A percentile compares a stretch with the other conserved stretches of the same genome.
Conservation (phyloP, 164 flowering plant species). For the Umbilicus rupestris region DNA sequence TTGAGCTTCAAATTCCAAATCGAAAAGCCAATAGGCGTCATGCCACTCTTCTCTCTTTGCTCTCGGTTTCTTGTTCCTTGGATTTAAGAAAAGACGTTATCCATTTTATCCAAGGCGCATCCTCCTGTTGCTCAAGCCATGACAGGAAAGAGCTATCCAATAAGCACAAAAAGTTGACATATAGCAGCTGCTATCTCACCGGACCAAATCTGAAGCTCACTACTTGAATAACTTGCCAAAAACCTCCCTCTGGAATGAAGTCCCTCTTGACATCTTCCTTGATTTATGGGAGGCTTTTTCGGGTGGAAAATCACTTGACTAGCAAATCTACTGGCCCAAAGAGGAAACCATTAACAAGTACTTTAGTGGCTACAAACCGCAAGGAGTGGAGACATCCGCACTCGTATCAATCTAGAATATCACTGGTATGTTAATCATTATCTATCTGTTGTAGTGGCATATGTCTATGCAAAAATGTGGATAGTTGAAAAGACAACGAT, state of each 20-base stretch:
- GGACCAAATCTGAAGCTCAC: slow-evolving; percentile 74
- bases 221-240: slow-evolving; percentile 73
- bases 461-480: neutral
- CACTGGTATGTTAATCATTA: neutral
- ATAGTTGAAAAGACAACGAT: neutral
- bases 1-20: neutral
- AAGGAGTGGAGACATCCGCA: slow-evolving; percentile 41
- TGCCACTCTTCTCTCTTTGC: neutral
- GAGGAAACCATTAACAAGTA: slow-evolving; percentile 56
- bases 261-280: slow-evolving; percentile 86
- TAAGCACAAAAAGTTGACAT: slow-evolving; percentile 76
- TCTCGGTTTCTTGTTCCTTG: slow-evolving; percentile 17
- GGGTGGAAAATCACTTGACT: slow-evolving; percentile 65
- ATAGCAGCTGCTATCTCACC: slow-evolving; percentile 72
- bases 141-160: slow-evolving; percentile 80
- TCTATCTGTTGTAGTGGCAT: neutral
- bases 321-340: slow-evolving; percentile 79
- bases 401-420: slow-evolving; percentile 26
- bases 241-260: slow-evolving; percentile 73
- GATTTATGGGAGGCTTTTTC: slow-evolving; percentile 56
- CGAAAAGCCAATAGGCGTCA: neutral
- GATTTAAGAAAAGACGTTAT: slow-evolving; percentile 19
- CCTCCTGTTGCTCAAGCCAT: slow-evolving; percentile 59
- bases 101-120: slow-evolving; percentile 55
- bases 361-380: slow-evolving; percentile 69